Base-by-base conservation (phyloP, 148 eudicot species). In the Silene latifolia region DNA sequence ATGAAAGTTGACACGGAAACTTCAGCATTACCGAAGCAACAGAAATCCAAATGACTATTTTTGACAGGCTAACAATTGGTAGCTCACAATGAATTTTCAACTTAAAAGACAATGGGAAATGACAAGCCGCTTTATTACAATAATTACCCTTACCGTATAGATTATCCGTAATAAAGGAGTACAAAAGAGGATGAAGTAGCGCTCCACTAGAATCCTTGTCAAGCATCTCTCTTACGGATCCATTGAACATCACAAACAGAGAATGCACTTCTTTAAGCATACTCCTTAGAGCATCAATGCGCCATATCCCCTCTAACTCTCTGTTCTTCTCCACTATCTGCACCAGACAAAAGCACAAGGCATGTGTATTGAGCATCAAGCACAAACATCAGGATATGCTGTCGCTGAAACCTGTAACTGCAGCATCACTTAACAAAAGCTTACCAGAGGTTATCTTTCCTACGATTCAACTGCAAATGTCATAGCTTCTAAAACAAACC, bases 1-100 rank as follows among this genome's bases (percentile, higher is more conserved):
- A 85, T 72, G 85, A 83, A 86, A 89, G 81, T 81, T 82, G 85
- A 87, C 78, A 85, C 81, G 78, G 91, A 87, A 86, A 85, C 88
- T 86, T 85, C 90, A 87, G 93, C 91, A 86, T 90, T 91, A 92
- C 97, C 96, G 88, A 96, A 89, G 97, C 98, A 92, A 89, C 97
- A 92, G 83, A 85, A 87, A 77, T 90, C 97, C 93, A 89, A 85
- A 85, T 88, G 89, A 85, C 87, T 86, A 88, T 84, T 86, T 94
- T 87, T 88, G 88, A 86, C 75, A 88, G 84, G 95, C 98, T 93
- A 97, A 85, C 96, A 94, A 91, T 91, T 87, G 87, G 94, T 86
- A 85, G 89, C 89, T 89, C 81, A 76, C 73, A 83, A 86, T 90
- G 78, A 88, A 88, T 80, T 39, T 39, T 76, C 83, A 77, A 85